These are phyloP conservation scores for Beauveria scarabaeidicola DNA, from an alignment of 2,329 filamentous ascomycete species.

Conservation along the genomic window DNA sequence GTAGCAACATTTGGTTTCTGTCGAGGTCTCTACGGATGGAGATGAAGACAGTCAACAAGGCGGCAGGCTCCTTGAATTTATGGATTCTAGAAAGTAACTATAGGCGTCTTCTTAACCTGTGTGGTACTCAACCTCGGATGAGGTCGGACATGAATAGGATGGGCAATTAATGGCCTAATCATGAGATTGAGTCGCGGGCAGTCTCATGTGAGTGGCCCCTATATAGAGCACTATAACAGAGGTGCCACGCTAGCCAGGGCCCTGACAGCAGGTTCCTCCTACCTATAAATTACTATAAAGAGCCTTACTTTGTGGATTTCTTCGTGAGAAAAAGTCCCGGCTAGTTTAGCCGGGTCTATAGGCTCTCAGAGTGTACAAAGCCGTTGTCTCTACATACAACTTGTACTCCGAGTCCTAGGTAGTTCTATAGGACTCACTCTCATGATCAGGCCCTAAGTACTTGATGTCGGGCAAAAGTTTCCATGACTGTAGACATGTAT, in stretches of 20 bases:
- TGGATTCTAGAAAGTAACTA: not conserved
- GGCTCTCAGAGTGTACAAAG: not conserved
- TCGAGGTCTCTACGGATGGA: not conserved
- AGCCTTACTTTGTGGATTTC: too few relatives aligned
- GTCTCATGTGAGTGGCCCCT: not conserved
- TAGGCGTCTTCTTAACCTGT: not conserved
- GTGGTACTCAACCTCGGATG: not conserved
- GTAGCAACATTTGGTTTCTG: not conserved
- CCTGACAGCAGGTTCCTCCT: not conserved
- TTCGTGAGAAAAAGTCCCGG: not conserved
- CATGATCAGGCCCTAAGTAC: not conserved
- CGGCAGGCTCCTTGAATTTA: not conserved
- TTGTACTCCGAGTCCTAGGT: not conserved
- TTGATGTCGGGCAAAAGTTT: not conserved
- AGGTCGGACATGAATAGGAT: not conserved
- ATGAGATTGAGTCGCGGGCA: not conserved
- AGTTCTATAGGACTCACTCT: not conserved
- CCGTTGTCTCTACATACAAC: not conserved
- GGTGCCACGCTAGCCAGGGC: not conserved
- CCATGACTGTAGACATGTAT: not conserved
- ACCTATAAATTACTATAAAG: not conserved
- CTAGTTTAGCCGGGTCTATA: not conserved
- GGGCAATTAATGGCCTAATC: not conserved
- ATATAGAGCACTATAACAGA: too few relatives aligned
- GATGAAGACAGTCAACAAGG: too few relatives aligned